phyloP scores from a whole-genome alignment of 1,284 basidiomycete species.

The Sanguinoderma infundibulare region DNA sequence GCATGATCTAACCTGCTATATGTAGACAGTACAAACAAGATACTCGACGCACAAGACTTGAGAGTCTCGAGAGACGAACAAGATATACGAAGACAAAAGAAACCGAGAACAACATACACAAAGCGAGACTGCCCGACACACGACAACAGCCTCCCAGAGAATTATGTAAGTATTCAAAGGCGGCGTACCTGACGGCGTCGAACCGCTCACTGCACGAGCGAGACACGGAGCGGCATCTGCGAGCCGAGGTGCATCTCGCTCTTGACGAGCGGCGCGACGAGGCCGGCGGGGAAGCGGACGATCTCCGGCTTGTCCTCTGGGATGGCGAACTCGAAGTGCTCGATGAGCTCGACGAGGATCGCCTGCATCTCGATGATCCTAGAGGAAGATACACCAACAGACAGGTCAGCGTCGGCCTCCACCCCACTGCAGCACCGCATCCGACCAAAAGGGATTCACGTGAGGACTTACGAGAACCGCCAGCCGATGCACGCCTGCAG shows the following conservation, averaged over 20 bases:
- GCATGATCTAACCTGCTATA: not conserved
- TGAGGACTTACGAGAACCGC: conserved; percentile 50
- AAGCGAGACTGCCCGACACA: not conserved
- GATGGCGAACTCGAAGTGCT: conserved; percentile 50
- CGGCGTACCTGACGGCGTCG: not conserved
- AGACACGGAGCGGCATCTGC: conserved; percentile 24
- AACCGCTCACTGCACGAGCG: conserved; percentile 15
- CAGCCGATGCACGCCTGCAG: conserved; percentile 38
- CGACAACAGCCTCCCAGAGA: too few species aligned
- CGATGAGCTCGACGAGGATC: conserved; percentile 51
- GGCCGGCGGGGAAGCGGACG: conserved; percentile 42
- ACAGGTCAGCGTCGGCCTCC: not conserved
- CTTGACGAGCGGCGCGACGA: conserved; percentile 53
- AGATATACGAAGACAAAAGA: not conserved
- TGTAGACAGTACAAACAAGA: not conserved
- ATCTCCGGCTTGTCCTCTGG: conserved; percentile 40
- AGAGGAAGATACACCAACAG: too few species aligned
- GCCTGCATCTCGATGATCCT: conserved; percentile 53
- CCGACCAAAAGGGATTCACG: too few species aligned
- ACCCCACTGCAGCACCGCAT: too few species aligned
- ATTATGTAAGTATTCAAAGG: not conserved
- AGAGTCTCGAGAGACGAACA: not conserved
- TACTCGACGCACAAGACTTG: not conserved
- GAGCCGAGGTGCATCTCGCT: conserved; percentile 47
- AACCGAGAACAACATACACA: not conserved